Evolutionary conservation across 2,329 filamentous ascomycete genomes (phyloP).

Genomic region (Leptographium radiaticola): DNA sequence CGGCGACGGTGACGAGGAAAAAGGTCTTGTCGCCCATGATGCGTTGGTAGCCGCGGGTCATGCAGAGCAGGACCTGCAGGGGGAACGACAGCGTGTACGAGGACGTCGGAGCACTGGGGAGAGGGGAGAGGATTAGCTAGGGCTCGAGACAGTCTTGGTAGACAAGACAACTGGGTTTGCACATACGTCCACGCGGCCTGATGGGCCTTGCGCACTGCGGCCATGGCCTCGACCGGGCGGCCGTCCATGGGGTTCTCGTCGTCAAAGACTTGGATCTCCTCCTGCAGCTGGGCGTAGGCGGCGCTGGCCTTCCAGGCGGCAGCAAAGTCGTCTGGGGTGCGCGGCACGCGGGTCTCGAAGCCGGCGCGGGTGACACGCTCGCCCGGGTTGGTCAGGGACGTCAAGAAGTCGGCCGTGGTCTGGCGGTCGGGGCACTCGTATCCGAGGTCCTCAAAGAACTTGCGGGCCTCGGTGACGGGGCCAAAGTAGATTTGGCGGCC

Average conservation of each 20-base stretch:
- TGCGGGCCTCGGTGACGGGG: constrained; percentile 42
- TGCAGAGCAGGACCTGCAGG: constrained; percentile 66
- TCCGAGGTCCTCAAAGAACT: constrained; percentile 55
- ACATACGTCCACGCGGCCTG: constrained; percentile 49
- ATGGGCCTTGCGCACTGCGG: constrained; percentile 35
- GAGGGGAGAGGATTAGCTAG: constrained; percentile 65
- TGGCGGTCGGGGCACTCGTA: constrained; percentile 45
- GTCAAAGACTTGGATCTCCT: neutral
- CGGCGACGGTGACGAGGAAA: constrained; percentile 53
- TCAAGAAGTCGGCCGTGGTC: constrained; percentile 69
- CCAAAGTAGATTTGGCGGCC: constrained; percentile 56
- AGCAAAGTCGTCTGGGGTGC: constrained; percentile 49
- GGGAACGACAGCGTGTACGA: constrained; percentile 66
- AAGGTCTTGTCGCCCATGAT: constrained; percentile 63
- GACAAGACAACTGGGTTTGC: constrained; percentile 20
- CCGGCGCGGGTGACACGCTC: constrained; percentile 57
- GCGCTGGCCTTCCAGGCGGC: constrained; percentile 41
- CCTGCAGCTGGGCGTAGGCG: constrained; percentile 21
- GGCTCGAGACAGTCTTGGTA: constrained; percentile 39
- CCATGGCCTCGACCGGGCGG: constrained; percentile 39
- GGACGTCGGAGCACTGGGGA: constrained; percentile 67
- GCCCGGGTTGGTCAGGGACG: constrained; percentile 59
- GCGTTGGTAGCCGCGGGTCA: constrained; percentile 67
- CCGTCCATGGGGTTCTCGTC: constrained; percentile 37
- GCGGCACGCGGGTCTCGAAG: constrained; percentile 40